Percentiles rank a stretch among this genome's conserved stretches.
Evolutionary conservation across 441 rosid genomes (phyloP).

Genomic region (Adansonia madagascariensis): DNA sequence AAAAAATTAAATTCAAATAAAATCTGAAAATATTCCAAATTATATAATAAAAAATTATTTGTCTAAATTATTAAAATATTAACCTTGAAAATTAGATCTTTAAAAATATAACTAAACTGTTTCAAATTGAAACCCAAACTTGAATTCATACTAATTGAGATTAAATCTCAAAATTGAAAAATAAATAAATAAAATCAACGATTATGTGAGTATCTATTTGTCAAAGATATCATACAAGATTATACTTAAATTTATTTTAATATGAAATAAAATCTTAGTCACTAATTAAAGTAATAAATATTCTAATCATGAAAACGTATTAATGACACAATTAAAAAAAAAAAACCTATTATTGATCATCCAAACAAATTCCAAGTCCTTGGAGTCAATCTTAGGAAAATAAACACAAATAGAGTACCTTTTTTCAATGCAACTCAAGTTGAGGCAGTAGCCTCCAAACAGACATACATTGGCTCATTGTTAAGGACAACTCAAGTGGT

Average conservation of each 20-base stretch:
- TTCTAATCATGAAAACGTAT: too few species aligned
- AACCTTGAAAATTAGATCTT: not conserved
- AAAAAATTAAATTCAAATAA: not conserved
- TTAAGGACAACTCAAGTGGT: conserved; percentile 9
- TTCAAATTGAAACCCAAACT: not conserved
- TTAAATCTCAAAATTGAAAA: not conserved
- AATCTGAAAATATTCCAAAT: not conserved
- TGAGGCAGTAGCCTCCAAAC: conserved; percentile 4
- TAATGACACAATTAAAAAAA: too few species aligned
- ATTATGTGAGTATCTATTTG: too few species aligned
- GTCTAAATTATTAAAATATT: not conserved
- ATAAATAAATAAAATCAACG: not conserved
- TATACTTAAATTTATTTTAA: too few species aligned
- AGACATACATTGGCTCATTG: not conserved
- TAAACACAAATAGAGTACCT: not conserved
- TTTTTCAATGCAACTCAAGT: not conserved
- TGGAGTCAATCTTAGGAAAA: too few species aligned
- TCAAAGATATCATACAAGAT: not conserved
- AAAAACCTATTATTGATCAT: too few species aligned
- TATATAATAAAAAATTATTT: too few species aligned
- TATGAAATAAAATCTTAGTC: not conserved
- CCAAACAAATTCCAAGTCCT: too few species aligned
- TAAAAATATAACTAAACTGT: not conserved
- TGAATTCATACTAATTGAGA: not conserved
- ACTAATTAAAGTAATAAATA: too few species aligned